Evolutionary conservation across 441 rosid species (phyloP).

Genomic region (Croton laevigatus): DNA sequence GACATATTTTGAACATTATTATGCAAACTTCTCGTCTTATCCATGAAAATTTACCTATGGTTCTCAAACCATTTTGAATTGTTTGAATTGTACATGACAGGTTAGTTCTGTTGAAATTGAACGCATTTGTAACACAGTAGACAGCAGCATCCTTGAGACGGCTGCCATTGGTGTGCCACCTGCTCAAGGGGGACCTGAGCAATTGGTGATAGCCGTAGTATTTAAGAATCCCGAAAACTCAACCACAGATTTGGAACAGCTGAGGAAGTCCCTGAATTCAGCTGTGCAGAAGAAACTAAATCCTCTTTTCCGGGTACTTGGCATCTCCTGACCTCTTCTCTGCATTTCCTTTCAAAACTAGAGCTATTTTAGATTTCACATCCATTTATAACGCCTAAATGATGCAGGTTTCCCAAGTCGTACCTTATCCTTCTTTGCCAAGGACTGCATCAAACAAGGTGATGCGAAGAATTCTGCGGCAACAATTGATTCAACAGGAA

Average conservation of each 20-base stretch:
- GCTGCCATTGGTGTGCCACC: conserved; percentile 96
- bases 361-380: not conserved
- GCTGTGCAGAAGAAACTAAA: conserved; percentile 83
- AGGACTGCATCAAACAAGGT: conserved; percentile 92
- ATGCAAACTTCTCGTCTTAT: not conserved
- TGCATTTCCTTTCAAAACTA: conserved; percentile 6
- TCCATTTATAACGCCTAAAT: not conserved
- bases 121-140: conserved; percentile 71
- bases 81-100: conserved; percentile 36
- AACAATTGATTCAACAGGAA: conserved; percentile 46
- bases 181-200: conserved; percentile 86
- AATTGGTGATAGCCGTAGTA: conserved; percentile 69
- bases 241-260: conserved; percentile 40
- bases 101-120: conserved; percentile 91
- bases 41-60: not conserved
- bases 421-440: conserved; percentile 56
- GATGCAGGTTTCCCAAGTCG: conserved; percentile 61
- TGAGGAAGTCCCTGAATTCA: conserved; percentile 65
- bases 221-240: conserved; percentile 38
- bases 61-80: not conserved
- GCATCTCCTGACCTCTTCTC: not conserved
- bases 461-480: conserved; percentile 83
- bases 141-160: conserved; percentile 68
- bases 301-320: conserved; percentile 76
- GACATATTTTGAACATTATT: not conserved